Base-by-base conservation (phyloP, 306 rosid species). In the Medicago lupulina region DNA sequence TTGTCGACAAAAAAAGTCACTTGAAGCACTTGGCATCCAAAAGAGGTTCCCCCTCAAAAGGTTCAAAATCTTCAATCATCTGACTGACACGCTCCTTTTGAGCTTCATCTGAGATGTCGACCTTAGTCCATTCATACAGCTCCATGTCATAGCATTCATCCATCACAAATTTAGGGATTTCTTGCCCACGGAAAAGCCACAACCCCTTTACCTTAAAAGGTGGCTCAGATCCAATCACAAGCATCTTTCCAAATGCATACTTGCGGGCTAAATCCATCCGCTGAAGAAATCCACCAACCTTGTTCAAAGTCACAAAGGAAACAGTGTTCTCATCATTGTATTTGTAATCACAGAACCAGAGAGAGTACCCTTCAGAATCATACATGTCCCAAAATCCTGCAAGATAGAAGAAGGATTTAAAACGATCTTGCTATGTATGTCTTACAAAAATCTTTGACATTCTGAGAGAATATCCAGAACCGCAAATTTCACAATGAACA, bases 331-430 rank as follows among this genome's bases (percentile, higher is more conserved):
- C 98, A 14, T 93, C 88, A 4, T 91, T 84, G 92, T 93, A 91
- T 75, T 91, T 91, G 89, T 91, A 93, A n/a, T 89, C 88, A 85
- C 96, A 91, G 87, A 93, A 90, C 98, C 96, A 91, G 2, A 93
- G 92, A 63, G 98, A 93, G 74, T 91, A 93, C 8, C 98, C 97
- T 79, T 93, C 98, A 0, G 98, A 93, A 69, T 93, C 98, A 53
- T 89, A 93, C 97, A 91, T 93, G 76, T 91, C 97, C 98, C 98
- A 93, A 67, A 91, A 93, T 77, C 98, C 98, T 93, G 84, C 73
- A 71, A 75, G 67, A 36, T 18, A 46, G 36, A 63, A 5, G 21
- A n/a, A 46, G 11, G 25, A 49, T 41, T 17, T 10, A 23, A 51
- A 18, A 69, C 2, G 46, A 3, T n/a, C 2, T 7, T 8, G 38